A percentile compares a stretch with the other conserved stretches of the same genome.
phyloP scores from a whole-genome alignment of 306 rosid genomes.

The Vicia faba region DNA sequence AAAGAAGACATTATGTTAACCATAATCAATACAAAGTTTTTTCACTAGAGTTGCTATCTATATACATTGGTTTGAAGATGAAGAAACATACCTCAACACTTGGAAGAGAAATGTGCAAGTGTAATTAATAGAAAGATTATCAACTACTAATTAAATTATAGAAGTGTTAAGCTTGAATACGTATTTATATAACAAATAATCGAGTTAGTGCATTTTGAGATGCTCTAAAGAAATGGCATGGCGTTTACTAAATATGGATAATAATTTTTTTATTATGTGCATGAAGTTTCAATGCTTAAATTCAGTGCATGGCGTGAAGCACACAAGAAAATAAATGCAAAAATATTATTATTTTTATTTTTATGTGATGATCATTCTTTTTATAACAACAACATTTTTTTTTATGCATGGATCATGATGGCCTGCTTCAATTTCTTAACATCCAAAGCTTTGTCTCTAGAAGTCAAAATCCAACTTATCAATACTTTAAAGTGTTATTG shows the following conservation, averaged over 20 bases:
- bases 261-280: not conserved
- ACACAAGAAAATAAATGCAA: not conserved
- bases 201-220: not conserved
- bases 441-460: not conserved
- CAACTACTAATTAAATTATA: not conserved
- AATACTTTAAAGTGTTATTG: not conserved
- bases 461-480: not conserved
- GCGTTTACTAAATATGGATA: not conserved
- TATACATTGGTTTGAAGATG: not conserved
- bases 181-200: not conserved
- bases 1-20: not conserved
- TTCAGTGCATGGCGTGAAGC: not conserved
- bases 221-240: not conserved
- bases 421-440: not conserved
- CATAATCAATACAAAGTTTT: not conserved
- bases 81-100: not conserved
- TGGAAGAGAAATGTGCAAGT: not conserved
- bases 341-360: not conserved
- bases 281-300: conserved; percentile 1
- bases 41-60: not conserved
- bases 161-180: not conserved
- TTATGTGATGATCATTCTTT: not conserved
- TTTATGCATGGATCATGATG: not conserved
- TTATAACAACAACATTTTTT: not conserved
- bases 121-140: not conserved